phyloP scores from a whole-genome alignment of 2,329 filamentous ascomycete genomes.

The Allantophomopsis lycopodina region DNA sequence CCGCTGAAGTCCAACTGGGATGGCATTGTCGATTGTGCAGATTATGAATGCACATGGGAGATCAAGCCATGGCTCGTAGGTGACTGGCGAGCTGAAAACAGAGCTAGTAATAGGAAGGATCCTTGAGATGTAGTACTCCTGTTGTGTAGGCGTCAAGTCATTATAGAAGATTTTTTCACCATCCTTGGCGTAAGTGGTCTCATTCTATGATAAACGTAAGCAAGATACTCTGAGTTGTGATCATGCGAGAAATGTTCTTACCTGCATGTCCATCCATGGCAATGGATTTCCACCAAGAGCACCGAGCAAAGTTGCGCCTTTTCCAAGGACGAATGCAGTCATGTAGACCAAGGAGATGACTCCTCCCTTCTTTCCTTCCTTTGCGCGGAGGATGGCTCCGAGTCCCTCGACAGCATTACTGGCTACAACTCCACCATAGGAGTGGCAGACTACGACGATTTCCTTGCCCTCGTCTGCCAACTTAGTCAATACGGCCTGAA shows the following conservation, averaged over 20 bases:
- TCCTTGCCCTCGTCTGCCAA: constrained; percentile 23
- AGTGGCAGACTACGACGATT: constrained; percentile 24
- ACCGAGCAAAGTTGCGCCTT: constrained; percentile 6
- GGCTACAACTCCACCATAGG: constrained; percentile 22
- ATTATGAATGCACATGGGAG: constrained; percentile 25
- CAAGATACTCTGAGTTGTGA: neutral
- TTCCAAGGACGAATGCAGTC: constrained; percentile 7
- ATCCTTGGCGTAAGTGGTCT: constrained; percentile 6
- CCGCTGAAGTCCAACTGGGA: constrained; percentile 20
- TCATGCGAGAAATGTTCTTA: neutral
- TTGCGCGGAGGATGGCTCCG: constrained; percentile 6
- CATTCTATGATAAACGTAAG: neutral
- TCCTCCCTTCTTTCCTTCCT: constrained; percentile 17
- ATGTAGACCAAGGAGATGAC: constrained; percentile 9
- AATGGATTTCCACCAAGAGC: constrained; percentile 3
- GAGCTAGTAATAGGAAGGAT: constrained; percentile 17
- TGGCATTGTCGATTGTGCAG: constrained; percentile 24
- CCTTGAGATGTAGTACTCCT: constrained; percentile 7
- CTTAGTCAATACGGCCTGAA: constrained; percentile 17
- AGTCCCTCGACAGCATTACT: constrained; percentile 19
- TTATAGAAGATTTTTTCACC: constrained; percentile 20
- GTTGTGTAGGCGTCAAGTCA: constrained; percentile 15
- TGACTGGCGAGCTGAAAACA: constrained; percentile 12
- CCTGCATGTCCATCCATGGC: constrained; percentile 8
- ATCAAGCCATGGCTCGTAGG: constrained; percentile 22